phyloP scores from a whole-genome alignment of 2,329 filamentous ascomycete species.

The Aureobasidium sp. region DNA sequence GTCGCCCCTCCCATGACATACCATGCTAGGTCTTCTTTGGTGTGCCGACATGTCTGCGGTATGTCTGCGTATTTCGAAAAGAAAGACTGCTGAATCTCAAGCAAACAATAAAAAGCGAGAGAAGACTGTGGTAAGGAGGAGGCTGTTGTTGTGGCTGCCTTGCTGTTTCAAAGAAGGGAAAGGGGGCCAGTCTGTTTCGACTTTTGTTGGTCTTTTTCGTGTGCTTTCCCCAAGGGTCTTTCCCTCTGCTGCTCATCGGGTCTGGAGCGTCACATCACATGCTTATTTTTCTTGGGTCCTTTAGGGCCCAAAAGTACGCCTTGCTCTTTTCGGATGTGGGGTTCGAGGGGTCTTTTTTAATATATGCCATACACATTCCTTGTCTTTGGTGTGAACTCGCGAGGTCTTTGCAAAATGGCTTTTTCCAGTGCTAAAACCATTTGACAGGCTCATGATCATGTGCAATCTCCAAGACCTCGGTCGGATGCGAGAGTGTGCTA shows the following conservation, averaged over 20 bases:
- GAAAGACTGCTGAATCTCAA: background rate
- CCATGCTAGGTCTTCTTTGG: conserved; percentile 10
- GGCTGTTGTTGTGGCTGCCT: background rate
- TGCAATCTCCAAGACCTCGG: no score
- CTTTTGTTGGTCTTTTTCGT: conserved; percentile 5
- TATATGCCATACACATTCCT: background rate
- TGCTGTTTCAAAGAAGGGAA: background rate
- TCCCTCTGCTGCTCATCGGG: background rate
- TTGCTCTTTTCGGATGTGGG: background rate
- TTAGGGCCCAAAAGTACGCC: background rate
- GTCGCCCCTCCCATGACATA: background rate
- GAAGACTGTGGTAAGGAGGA: background rate
- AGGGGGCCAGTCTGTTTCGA: background rate
- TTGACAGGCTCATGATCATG: no score
- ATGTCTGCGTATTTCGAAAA: background rate
- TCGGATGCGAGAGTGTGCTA: no score
- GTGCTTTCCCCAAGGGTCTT: conserved; percentile 3
- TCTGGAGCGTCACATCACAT: conserved; percentile 9
- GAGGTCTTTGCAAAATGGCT: no score
- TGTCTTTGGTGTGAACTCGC: background rate
- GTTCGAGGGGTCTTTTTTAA: background rate
- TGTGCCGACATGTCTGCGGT: background rate
- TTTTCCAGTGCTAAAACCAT: no score
- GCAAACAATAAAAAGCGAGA: background rate
- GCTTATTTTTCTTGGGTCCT: background rate